Percentiles rank a stretch among this genome's conserved stretches.
Conservation (phyloP, 257 asterid genomes). For the Nicotiana knightiana region DNA sequence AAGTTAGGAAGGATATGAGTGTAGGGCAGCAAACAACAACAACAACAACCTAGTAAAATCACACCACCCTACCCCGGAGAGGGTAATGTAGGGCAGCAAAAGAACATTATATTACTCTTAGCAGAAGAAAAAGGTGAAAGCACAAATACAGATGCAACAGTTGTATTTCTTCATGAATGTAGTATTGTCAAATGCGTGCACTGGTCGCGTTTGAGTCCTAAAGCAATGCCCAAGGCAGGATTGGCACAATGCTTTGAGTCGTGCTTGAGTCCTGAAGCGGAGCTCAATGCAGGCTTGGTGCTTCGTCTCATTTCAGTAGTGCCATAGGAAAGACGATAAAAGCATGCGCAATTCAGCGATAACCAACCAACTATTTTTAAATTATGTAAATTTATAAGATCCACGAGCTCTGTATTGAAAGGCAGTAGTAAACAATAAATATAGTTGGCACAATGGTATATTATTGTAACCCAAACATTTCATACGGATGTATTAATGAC, state of each 20-base stretch:
- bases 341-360: not conserved
- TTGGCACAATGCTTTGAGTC: not conserved
- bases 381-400: too few relatives aligned
- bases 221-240: not conserved
- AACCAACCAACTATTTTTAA: not conserved
- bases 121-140: conserved; percentile 3
- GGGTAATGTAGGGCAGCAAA: not conserved
- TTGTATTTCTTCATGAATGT: not conserved
- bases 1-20: not conserved
- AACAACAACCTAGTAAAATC: too few relatives aligned
- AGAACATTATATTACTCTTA: not conserved
- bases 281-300: not conserved
- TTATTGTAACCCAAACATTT: not conserved
- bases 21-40: not conserved
- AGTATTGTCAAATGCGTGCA: not conserved
- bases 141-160: not conserved
- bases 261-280: not conserved
- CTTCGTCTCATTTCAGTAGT: not conserved
- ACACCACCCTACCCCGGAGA: too few relatives aligned
- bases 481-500: not conserved
- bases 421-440: too few relatives aligned
- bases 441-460: not conserved
- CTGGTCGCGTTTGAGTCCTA: not conserved
- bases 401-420: too few relatives aligned
- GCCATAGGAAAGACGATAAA: not conserved